phyloP scores from a whole-genome alignment of 2,329 filamentous ascomycete genomes.

The Colletotrichum cordylinicola region DNA sequence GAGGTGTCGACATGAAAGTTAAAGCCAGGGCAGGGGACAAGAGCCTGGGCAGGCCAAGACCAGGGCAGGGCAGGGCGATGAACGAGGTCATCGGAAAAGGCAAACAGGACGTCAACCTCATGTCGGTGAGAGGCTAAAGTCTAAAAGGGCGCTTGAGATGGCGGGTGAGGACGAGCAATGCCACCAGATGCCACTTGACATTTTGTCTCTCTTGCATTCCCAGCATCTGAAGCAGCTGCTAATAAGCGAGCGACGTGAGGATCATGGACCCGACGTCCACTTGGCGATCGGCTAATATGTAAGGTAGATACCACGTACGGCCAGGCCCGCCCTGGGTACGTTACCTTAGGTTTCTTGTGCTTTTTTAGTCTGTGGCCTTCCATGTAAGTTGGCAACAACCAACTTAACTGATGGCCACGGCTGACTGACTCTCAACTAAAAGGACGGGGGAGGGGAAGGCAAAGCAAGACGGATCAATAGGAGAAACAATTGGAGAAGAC shows the following conservation, averaged over 20 bases:
- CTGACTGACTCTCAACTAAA: not conserved
- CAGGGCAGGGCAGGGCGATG: not conserved
- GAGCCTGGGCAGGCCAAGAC: not conserved
- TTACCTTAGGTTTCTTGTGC: not conserved
- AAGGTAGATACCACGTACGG: not conserved
- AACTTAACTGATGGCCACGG: not conserved
- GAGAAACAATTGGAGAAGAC: not conserved
- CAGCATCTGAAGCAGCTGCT: not conserved
- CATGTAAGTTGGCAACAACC: not conserved
- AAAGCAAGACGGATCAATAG: not conserved
- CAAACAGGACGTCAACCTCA: constrained; percentile 14
- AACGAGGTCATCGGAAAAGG: constrained; percentile 5
- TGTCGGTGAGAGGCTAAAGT: not conserved
- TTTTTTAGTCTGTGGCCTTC: not conserved
- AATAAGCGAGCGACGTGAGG: not conserved
- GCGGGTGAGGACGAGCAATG: not conserved
- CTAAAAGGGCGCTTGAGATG: not conserved
- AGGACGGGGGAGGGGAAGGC: not conserved
- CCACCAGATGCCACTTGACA: not conserved
- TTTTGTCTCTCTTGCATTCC: not conserved
- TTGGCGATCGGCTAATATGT: not conserved
- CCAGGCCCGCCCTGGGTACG: not conserved
- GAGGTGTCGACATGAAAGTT: not conserved
- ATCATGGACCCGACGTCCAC: not conserved
- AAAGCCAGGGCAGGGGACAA: not conserved